These are phyloP conservation scores for Jackrogersella minutella DNA, from an alignment of 495 filamentous ascomycete genomes.

Conservation along the genomic window DNA sequence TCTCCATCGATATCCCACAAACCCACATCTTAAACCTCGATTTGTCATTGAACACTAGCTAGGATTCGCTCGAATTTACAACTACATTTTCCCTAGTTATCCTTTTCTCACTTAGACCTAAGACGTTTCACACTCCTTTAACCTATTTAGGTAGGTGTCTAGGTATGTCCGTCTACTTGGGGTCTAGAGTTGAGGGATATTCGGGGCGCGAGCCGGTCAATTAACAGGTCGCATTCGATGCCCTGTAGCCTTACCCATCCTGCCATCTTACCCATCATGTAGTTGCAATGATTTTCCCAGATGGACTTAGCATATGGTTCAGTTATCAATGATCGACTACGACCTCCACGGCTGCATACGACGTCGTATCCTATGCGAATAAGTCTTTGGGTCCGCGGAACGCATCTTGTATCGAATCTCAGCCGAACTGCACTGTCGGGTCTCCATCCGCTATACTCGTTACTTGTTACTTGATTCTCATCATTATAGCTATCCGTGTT, in stretches of 20 bases:
- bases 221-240: neutral
- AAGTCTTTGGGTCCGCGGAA: slow-evolving; percentile 47
- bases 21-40: neutral
- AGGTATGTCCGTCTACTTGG: neutral
- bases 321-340: slow-evolving; percentile 37
- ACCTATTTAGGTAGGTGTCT: neutral
- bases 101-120: slow-evolving; percentile 10
- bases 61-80: neutral
- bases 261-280: neutral
- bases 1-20: neutral
- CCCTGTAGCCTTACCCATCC: slow-evolving; percentile 19
- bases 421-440: slow-evolving; percentile 27
- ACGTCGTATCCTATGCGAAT: slow-evolving; percentile 43
- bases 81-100: neutral
- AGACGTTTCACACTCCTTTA: slow-evolving; percentile 30
- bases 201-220: slow-evolving; percentile 16
- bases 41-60: slow-evolving; percentile 6
- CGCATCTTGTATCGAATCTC: slow-evolving; percentile 48
- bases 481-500: neutral
- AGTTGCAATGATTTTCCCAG: slow-evolving; percentile 17
- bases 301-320: slow-evolving; percentile 43
- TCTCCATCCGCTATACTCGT: too few relatives aligned
- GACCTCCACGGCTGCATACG: slow-evolving; percentile 46
- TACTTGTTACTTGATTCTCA: too few relatives aligned
- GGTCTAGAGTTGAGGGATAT: slow-evolving; percentile 9